Conservation (phyloP, 192 early-diverging fungal species). For the Coemansia sp. region DNA sequence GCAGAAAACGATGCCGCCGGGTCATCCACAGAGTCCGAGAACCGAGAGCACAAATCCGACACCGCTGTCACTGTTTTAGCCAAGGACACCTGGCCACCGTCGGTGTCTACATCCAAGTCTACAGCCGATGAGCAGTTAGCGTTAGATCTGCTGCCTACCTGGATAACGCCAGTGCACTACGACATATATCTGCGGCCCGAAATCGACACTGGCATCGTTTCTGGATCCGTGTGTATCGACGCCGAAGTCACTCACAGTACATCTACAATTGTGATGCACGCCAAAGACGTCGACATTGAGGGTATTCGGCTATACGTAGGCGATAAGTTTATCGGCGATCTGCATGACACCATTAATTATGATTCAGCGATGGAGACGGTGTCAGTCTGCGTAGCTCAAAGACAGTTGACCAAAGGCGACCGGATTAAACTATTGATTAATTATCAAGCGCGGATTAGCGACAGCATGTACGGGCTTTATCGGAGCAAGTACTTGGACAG, state of each 20-base stretch:
- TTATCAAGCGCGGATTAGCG: slow-evolving; percentile 66
- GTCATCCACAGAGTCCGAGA: not conserved
- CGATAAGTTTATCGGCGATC: not conserved
- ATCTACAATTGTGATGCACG: slow-evolving; percentile 61
- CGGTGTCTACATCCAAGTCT: no score
- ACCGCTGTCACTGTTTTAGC: not conserved
- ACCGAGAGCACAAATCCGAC: not conserved
- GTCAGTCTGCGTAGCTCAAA: slow-evolving; percentile 27
- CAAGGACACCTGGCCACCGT: not conserved
- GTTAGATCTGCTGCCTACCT: no score
- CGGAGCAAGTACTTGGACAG: slow-evolving; percentile 64
- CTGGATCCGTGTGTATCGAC: slow-evolving; percentile 70
- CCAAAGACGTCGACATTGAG: slow-evolving; percentile 58
- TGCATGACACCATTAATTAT: not conserved
- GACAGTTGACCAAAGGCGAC: slow-evolving; percentile 35
- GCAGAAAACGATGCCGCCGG: not conserved
- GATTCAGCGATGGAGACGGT: slow-evolving; percentile 47
- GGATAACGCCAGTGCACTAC: slow-evolving; percentile 68
- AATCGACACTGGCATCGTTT: slow-evolving; percentile 69
- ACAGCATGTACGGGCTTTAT: slow-evolving; percentile 84
- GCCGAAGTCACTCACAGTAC: slow-evolving; percentile 59
- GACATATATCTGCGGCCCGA: slow-evolving; percentile 75
- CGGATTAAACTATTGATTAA: slow-evolving; percentile 52
- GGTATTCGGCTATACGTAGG: slow-evolving; percentile 4
- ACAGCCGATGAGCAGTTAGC: not conserved